phyloP scores from a whole-genome alignment of 805 yeast genomes.

The Pichia scutulata region DNA sequence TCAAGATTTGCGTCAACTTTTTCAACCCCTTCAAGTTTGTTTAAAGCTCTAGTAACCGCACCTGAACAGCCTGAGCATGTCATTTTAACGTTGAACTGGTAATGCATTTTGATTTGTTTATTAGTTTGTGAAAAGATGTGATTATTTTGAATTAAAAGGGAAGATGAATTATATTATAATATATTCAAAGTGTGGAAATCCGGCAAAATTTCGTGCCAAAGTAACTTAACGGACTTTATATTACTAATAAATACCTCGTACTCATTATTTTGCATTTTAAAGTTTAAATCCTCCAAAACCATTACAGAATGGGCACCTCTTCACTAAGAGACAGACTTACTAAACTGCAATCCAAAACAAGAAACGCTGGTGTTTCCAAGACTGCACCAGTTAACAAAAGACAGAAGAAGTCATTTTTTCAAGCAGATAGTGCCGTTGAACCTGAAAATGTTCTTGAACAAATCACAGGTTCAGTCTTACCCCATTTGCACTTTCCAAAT shows the following conservation, averaged over 20 bases:
- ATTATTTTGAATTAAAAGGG: background rate
- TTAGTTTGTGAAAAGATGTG: too few species aligned
- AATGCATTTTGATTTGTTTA: slow-evolving; percentile 38
- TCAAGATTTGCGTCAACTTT: slow-evolving; percentile 69
- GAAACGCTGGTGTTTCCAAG: background rate
- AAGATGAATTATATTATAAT: too few species aligned
- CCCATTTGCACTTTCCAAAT: background rate
- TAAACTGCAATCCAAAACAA: slow-evolving; percentile 1
- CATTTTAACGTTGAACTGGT: slow-evolving; percentile 80
- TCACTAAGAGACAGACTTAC: slow-evolving; percentile 1
- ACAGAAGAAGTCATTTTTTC: slow-evolving; percentile 1
- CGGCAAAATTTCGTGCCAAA: background rate
- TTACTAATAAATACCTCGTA: too few species aligned
- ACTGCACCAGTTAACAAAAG: background rate
- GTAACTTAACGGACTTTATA: background rate
- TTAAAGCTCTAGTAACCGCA: slow-evolving; percentile 75
- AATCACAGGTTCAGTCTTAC: background rate
- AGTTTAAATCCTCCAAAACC: too few species aligned
- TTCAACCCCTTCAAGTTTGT: slow-evolving; percentile 65
- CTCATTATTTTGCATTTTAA: too few species aligned
- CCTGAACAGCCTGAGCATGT: slow-evolving; percentile 81
- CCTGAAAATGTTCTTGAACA: background rate
- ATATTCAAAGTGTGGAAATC: background rate
- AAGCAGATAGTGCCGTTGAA: background rate
- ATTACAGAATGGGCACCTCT: background rate